phyloP scores from a whole-genome alignment of 1,284 basidiomycete genomes.

The Porogramme epimiltina region DNA sequence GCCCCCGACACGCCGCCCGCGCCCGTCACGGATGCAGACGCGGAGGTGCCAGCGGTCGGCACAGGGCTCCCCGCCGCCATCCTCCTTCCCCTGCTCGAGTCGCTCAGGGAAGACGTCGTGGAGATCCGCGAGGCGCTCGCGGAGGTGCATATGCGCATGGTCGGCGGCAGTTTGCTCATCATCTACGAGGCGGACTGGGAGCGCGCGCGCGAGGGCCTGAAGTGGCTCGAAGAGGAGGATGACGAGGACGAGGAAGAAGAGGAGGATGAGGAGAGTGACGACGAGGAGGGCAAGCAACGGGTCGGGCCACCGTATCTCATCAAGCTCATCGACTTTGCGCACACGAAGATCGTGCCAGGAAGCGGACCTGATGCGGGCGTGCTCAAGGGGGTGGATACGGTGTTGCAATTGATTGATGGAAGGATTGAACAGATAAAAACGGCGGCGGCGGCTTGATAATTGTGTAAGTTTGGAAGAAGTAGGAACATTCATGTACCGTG shows the following conservation, averaged over 20 bases:
- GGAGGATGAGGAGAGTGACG: slow-evolving; percentile 34
- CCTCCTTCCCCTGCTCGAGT: slow-evolving; percentile 63
- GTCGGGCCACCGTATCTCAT: slow-evolving; percentile 62
- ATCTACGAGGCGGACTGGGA: slow-evolving; percentile 79
- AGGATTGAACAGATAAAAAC: slow-evolving; percentile 40
- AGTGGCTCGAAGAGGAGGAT: slow-evolving; percentile 24
- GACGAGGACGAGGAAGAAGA: slow-evolving; percentile 40
- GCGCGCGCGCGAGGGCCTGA: slow-evolving; percentile 44
- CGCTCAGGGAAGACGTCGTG: slow-evolving; percentile 56
- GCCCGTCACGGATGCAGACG: not conserved
- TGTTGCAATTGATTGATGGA: slow-evolving; percentile 59
- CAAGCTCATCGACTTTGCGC: slow-evolving; percentile 93
- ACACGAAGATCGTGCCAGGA: slow-evolving; percentile 72
- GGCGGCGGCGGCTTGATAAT: not conserved
- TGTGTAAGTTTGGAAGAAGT: too few species aligned
- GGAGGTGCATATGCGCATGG: slow-evolving; percentile 74
- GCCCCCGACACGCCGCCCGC: slow-evolving; percentile 21
- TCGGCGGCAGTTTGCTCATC: slow-evolving; percentile 81
- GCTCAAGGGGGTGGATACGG: slow-evolving; percentile 69
- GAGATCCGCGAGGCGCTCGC: slow-evolving; percentile 58
- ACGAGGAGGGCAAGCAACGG: slow-evolving; percentile 36
- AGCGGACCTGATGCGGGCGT: slow-evolving; percentile 82
- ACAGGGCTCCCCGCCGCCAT: slow-evolving; percentile 56
- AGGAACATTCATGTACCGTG: too few species aligned
- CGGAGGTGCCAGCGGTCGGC: slow-evolving; percentile 6